phyloP scores from a whole-genome alignment of 768 basidiomycete genomes.

The Tricholomella constricta region DNA sequence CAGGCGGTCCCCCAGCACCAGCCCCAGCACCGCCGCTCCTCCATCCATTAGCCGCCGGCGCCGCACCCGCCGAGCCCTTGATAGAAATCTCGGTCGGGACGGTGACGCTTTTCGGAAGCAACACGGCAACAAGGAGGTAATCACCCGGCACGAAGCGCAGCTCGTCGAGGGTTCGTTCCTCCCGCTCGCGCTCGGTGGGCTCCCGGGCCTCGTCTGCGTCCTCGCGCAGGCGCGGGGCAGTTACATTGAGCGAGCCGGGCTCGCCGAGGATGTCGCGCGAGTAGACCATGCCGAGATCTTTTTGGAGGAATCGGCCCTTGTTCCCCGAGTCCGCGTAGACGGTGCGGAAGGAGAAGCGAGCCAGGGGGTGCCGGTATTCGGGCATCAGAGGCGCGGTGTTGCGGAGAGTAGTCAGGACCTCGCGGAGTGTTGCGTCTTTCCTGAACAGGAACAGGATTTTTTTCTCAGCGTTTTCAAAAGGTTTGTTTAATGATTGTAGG shows the following conservation, averaged over 20 bases:
- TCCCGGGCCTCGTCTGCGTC: conserved; percentile 41
- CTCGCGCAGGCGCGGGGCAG: conserved; percentile 63
- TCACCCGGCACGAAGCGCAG: conserved; percentile 82
- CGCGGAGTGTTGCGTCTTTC: conserved; percentile 82
- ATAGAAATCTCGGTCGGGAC: conserved; percentile 52
- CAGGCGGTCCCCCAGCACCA: conserved; percentile 36
- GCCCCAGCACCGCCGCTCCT: conserved; percentile 32
- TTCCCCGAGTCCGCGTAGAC: conserved; percentile 75
- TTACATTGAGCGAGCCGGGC: conserved; percentile 58
- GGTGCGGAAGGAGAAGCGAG: conserved; percentile 78
- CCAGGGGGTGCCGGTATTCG: conserved; percentile 81
- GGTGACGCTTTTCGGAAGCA: conserved; percentile 68
- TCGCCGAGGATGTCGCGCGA: conserved; percentile 86
- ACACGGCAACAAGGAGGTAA: conserved; percentile 71
- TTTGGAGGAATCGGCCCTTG: conserved; percentile 71
- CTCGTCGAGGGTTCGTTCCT: conserved; percentile 77
- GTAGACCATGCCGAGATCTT: conserved; percentile 81
- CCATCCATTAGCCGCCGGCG: conserved; percentile 32
- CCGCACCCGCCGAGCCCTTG: conserved; percentile 46
- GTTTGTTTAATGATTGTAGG: neutral
- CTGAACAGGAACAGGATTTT: no score
- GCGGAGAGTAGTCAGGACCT: conserved; percentile 77
- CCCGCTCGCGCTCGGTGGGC: conserved; percentile 49
- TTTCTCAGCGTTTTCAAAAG: no score
- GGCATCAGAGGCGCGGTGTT: conserved; percentile 64